Evolutionary conservation across 805 yeast genomes (phyloP), one percentile per base, ranked within the genome.

Genomic region (Teunomyces cretensis): DNA sequence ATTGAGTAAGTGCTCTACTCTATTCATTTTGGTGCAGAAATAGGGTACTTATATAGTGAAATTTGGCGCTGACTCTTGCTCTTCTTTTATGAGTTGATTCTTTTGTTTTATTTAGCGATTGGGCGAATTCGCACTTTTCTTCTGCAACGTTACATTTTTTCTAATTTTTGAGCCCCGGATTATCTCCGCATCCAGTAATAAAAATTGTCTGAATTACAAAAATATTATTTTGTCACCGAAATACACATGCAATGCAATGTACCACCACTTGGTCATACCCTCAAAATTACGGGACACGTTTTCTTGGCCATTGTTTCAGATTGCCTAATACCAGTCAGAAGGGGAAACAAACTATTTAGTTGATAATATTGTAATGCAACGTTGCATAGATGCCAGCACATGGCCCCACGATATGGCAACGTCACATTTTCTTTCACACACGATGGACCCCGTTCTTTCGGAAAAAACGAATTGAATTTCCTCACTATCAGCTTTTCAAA

Each of bases 1-100:
- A 35, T 57, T 57, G 30, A 57, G 47, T n/a, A 57, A 41, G 44
- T 54, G 52, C 35, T 53, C 58, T 42, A 57, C 48, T 35, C 47
- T 41, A 31, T 43, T 47, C 33, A 43, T 33, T 17, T 39, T 40
- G 19, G 19, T 24, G 24, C n/a, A 35, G 28, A 35, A 35, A 17
- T 22, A 12, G 9, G n/a, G 11, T 7, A 24, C 11, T 35, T 35
- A 19, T 35, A 35, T 35, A 35, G 38, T 13, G 8, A 35, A n/a
- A 6, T 35, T 35, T 35, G 26, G 28, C n/a, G 28, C 27, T 35
- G 28, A 14, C 28, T 26, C 28, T 26, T 8, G 2, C 12, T 8
- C 8, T 7, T 26, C 28, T 26, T 26, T 26, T 26, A 26, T 26
- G 28, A 11, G 28, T 26, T 11, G 28, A 26, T 26, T 26, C 28